Conservation (phyloP, 352 stramenopile species). For the Phytophthora cryptogea region DNA sequence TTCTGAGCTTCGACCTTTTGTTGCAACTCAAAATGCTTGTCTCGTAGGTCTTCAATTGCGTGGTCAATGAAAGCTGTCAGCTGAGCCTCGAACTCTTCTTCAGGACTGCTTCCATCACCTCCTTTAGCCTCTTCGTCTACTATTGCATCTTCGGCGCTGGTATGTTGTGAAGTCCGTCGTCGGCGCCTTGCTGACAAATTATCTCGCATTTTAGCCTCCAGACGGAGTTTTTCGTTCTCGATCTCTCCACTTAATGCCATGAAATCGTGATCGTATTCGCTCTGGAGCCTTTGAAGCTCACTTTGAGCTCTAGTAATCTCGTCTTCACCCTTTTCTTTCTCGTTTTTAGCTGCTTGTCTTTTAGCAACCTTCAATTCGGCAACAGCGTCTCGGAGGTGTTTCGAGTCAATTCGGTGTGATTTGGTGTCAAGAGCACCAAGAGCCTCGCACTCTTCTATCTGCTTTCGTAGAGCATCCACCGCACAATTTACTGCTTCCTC, state of each 20-base stretch:
- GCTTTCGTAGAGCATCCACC: conserved; percentile 15
- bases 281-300: conserved; percentile 24
- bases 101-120: background rate
- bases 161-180: background rate
- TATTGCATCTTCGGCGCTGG: background rate
- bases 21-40: conserved; percentile 21
- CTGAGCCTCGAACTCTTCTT: conserved; percentile 27
- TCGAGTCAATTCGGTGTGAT: background rate
- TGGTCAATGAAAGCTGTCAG: conserved; percentile 17
- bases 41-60: conserved; percentile 19
- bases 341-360: conserved; percentile 5
- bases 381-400: background rate
- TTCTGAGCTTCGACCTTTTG: conserved; percentile 23
- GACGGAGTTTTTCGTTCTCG: conserved; percentile 22
- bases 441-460: conserved; percentile 11
- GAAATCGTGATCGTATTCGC: conserved; percentile 26
- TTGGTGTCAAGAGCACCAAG: background rate
- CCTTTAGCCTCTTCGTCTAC: background rate
- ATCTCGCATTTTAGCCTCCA: conserved; percentile 26
- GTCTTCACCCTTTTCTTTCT: conserved; percentile 15
- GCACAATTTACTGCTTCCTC: conserved; percentile 25
- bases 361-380: background rate
- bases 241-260: conserved; percentile 15
- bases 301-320: conserved; percentile 10
- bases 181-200: conserved; percentile 18